These are phyloP conservation scores for Colletotrichum eleusines DNA, from an alignment of 2,329 filamentous ascomycete species.

Conservation along the genomic window DNA sequence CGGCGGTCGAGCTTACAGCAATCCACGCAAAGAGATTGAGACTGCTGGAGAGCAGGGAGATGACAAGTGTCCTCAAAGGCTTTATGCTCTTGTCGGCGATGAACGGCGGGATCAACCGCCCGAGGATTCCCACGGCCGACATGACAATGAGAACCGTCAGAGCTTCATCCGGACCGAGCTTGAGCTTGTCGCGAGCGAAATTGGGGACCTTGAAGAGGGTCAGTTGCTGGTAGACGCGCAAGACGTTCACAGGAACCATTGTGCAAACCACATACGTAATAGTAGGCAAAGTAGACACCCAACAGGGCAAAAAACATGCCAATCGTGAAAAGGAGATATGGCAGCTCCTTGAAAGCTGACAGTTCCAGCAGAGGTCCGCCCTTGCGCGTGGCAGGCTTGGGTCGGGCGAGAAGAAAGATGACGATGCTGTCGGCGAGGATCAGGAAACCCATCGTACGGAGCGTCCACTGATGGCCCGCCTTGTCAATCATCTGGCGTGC, in stretches of 20 bases:
- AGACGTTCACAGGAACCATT: accelerated
- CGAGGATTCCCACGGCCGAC: conserved; percentile 42
- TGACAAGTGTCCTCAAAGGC: conserved; percentile 40
- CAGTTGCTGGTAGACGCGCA: background rate
- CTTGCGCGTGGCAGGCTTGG: conserved; percentile 14
- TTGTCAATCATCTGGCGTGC: conserved; percentile 64
- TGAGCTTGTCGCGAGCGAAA: conserved; percentile 20
- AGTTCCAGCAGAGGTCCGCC: conserved; percentile 33
- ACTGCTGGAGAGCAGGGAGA: conserved; percentile 31
- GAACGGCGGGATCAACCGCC: conserved; percentile 42
- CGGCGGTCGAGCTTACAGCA: conserved; percentile 49
- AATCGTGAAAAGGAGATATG: conserved; percentile 33
- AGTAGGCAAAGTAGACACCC: conserved; percentile 36
- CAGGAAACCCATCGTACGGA: conserved; percentile 72
- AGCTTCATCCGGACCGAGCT: conserved; percentile 27
- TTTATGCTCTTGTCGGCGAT: conserved; percentile 42
- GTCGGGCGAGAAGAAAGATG: conserved; percentile 23
- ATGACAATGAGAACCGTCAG: conserved; percentile 37
- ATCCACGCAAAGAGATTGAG: conserved; percentile 49
- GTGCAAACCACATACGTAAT: conserved; percentile 25
- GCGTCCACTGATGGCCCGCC: conserved; percentile 70
- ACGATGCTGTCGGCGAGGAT: conserved; percentile 70
- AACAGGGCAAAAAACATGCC: conserved; percentile 40
- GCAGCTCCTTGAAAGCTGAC: conserved; percentile 35
- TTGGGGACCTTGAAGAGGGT: conserved; percentile 19